A percentile compares a stretch with the other conserved stretches of the same genome.
These are phyloP conservation scores for Rhizopus sp. DNA, from an alignment of 371 early-diverging fungal genomes.

Conservation along the genomic window DNA sequence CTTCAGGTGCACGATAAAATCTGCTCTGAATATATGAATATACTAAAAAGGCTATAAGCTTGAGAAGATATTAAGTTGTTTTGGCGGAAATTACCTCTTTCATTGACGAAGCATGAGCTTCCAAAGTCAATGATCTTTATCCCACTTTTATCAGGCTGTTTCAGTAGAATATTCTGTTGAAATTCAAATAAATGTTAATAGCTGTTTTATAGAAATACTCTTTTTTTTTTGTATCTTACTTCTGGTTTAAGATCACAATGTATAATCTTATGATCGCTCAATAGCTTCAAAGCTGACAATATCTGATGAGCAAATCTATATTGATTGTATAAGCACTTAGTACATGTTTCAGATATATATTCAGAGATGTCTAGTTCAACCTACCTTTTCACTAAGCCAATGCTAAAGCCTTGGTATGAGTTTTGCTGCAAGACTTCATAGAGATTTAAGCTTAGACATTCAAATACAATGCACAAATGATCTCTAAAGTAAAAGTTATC, in stretches of 20 bases:
- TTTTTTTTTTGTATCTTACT: conserved; percentile 39
- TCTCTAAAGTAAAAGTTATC: conserved; percentile 92
- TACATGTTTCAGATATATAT: not conserved
- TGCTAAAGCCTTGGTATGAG: conserved; percentile 89
- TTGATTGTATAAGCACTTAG: not conserved
- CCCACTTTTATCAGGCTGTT: conserved; percentile 49
- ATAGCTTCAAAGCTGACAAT: conserved; percentile 70
- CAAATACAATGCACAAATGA: conserved; percentile 96
- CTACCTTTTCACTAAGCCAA: conserved; percentile 77
- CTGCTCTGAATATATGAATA: conserved; percentile 96
- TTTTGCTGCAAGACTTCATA: conserved; percentile 96
- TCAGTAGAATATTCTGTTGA: conserved; percentile 64
- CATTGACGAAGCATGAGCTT: conserved; percentile 75
- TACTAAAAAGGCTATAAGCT: conserved; percentile 55
- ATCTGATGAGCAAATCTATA: conserved; percentile 79
- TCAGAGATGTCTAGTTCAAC: not conserved
- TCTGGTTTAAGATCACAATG: conserved; percentile 98
- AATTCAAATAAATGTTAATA: not conserved
- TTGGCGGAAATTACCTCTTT: conserved; percentile 36
- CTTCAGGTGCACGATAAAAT: conserved; percentile 97
- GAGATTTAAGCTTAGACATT: conserved; percentile 93
- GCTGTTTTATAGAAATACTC: not conserved
- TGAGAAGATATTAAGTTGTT: not conserved
- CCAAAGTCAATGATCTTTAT: conserved; percentile 96
- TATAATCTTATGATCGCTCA: conserved; percentile 74